Evolutionary conservation across 1,139 yeast species (phyloP).

Genomic region (Hyphopichia fennica): DNA sequence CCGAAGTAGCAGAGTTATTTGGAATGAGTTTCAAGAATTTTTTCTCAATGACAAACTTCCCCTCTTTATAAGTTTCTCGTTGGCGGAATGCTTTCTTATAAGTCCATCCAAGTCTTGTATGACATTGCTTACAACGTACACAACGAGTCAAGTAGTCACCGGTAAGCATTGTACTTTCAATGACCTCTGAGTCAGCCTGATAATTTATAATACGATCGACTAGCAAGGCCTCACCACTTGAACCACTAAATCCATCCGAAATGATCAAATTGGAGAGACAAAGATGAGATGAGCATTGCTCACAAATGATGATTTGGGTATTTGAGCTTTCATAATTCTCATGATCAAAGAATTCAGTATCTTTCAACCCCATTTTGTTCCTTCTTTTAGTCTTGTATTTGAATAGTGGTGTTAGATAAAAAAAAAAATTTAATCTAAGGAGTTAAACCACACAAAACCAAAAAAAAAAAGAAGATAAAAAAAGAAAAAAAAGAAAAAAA

Average conservation of each 20-base stretch:
- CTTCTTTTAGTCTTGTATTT: too few relatives aligned
- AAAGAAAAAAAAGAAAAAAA: too few relatives aligned
- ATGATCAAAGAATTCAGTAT: constrained; percentile 39
- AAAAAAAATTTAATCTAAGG: too few relatives aligned
- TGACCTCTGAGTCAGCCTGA: constrained; percentile 27
- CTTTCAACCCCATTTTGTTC: constrained; percentile 40
- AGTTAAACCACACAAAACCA: too few relatives aligned
- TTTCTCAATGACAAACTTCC: constrained; percentile 72
- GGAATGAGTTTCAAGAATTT: constrained; percentile 18
- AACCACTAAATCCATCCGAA: constrained; percentile 52
- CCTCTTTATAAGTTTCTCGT: constrained; percentile 71
- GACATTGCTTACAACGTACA: constrained; percentile 68
- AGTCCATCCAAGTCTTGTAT: constrained; percentile 69
- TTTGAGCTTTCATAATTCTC: constrained; percentile 33
- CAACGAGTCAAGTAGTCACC: constrained; percentile 68
- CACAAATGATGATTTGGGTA: constrained; percentile 48
- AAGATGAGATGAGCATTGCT: constrained; percentile 53
- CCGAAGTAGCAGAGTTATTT: constrained; percentile 26
- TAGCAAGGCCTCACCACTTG: constrained; percentile 52
- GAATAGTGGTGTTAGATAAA: too few relatives aligned
- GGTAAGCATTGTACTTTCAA: constrained; percentile 59
- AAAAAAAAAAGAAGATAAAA: too few relatives aligned
- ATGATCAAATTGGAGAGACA: constrained; percentile 47
- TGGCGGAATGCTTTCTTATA: constrained; percentile 60
- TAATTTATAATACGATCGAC: constrained; percentile 51